Percentiles rank a stretch among this genome's conserved stretches.
phyloP scores from a whole-genome alignment of 2,329 filamentous ascomycete species.

The Lithohypha guttulata region DNA sequence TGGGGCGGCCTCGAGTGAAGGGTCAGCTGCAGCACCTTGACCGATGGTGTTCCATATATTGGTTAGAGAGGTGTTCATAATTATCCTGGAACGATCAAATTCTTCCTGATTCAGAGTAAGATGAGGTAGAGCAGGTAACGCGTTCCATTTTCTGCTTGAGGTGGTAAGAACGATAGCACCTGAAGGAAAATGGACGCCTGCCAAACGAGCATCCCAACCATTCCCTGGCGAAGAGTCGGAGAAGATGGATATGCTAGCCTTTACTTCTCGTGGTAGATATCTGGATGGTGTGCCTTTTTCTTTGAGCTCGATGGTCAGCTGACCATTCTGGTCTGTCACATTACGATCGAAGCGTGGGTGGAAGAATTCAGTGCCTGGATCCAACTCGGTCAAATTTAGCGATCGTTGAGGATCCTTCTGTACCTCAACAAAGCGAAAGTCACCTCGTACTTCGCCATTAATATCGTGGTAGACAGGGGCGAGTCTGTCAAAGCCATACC shows the following conservation, averaged over 20 bases:
- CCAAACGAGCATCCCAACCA: conserved; percentile 67
- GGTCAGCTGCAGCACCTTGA: conserved; percentile 44
- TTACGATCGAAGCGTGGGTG: conserved; percentile 63
- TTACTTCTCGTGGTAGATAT: conserved; percentile 38
- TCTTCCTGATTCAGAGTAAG: conserved; percentile 51
- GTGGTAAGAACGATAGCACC: conserved; percentile 75
- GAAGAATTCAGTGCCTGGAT: conserved; percentile 56
- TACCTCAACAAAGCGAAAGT: conserved; percentile 56
- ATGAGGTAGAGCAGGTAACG: conserved; percentile 81
- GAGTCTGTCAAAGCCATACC: conserved; percentile 33
- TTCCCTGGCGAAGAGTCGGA: conserved; percentile 59
- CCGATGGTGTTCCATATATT: conserved; percentile 38
- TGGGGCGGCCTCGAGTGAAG: conserved; percentile 44
- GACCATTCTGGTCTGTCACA: conserved; percentile 61
- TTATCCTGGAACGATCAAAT: conserved; percentile 47
- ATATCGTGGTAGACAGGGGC: conserved; percentile 63
- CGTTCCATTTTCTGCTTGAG: conserved; percentile 87
- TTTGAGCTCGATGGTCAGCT: conserved; percentile 51
- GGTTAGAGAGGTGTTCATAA: conserved; percentile 64
- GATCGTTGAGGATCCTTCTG: conserved; percentile 38
- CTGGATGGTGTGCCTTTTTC: conserved; percentile 26
- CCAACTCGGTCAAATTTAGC: conserved; percentile 55
- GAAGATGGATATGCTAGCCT: conserved; percentile 59
- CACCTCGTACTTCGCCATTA: conserved; percentile 65
- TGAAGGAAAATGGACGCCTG: conserved; percentile 77